phyloP scores from a whole-genome alignment of 768 basidiomycete genomes.

The Termitomyces eurrhizus region DNA sequence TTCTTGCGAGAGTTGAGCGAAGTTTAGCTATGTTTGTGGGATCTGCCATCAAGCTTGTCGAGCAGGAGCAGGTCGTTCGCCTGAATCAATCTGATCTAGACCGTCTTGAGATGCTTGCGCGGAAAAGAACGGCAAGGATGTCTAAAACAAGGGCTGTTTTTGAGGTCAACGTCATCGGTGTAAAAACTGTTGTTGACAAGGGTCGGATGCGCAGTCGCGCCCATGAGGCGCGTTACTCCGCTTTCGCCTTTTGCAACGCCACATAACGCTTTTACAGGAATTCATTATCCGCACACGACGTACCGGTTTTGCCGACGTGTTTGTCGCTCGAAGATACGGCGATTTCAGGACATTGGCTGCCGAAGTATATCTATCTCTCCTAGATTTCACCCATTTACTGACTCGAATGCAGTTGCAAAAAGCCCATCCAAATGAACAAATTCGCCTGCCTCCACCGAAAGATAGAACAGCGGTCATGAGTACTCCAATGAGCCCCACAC shows the following conservation, averaged over 20 bases:
- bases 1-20: slow-evolving; percentile 79
- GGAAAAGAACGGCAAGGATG: slow-evolving; percentile 52
- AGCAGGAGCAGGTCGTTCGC: slow-evolving; percentile 86
- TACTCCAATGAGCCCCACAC: slow-evolving; percentile 34
- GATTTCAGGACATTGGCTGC: slow-evolving; percentile 88
- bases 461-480: slow-evolving; percentile 73
- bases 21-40: slow-evolving; percentile 80
- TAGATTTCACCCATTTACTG: slow-evolving; percentile 7
- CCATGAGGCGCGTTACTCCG: slow-evolving; percentile 67
- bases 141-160: slow-evolving; percentile 55
- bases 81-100: slow-evolving; percentile 83
- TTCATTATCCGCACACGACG: slow-evolving; percentile 90
- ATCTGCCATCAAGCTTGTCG: slow-evolving; percentile 76
- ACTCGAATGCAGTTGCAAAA: slow-evolving; percentile 64
- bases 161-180: slow-evolving; percentile 88
- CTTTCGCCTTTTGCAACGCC: slow-evolving; percentile 4
- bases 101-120: slow-evolving; percentile 68
- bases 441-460: slow-evolving; percentile 83
- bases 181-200: slow-evolving; percentile 79
- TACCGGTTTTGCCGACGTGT: slow-evolving; percentile 67
- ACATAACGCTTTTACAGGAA: slow-evolving; percentile 52
- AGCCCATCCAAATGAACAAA: slow-evolving; percentile 77
- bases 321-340: slow-evolving; percentile 90
- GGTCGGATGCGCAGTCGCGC: slow-evolving; percentile 79
- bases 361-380: slow-evolving; percentile 49